phyloP scores from a whole-genome alignment of 352 stramenopile genomes.

The Globisporangium cystogenes region DNA sequence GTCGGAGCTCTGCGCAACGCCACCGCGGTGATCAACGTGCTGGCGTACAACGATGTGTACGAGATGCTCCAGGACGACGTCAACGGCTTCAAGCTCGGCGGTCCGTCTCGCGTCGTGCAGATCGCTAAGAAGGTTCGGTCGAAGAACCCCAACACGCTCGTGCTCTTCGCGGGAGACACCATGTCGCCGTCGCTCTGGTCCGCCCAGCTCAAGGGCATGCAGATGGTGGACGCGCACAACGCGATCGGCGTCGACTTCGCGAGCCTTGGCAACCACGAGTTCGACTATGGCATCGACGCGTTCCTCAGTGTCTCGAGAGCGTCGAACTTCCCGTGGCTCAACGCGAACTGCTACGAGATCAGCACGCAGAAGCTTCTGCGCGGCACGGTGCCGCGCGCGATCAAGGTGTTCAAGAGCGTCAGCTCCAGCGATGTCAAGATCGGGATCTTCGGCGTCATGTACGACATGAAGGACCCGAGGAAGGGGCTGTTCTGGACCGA shows the following conservation, averaged over 20 bases:
- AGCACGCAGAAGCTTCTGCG: conserved; percentile 45
- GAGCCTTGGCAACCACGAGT: conserved; percentile 74
- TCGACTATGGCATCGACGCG: conserved; percentile 71
- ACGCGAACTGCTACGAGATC: conserved; percentile 73
- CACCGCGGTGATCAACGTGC: conserved; percentile 48
- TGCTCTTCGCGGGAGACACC: conserved; percentile 75
- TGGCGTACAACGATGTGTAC: conserved; percentile 82
- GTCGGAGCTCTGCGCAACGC: conserved; percentile 26
- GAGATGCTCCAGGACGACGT: conserved; percentile 68
- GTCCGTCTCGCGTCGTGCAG: conserved; percentile 62
- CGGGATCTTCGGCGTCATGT: conserved; percentile 73
- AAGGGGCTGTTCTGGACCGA: conserved; percentile 66
- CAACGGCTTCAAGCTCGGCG: conserved; percentile 54
- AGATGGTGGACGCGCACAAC: conserved; percentile 77
- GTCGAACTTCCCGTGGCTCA: conserved; percentile 66
- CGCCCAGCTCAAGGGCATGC: conserved; percentile 68
- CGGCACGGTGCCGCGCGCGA: conserved; percentile 37
- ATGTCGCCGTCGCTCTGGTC: conserved; percentile 84
- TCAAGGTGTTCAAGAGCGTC: conserved; percentile 38
- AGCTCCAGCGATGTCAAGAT: conserved; percentile 44
- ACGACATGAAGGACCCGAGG: conserved; percentile 62
- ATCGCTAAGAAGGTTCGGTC: conserved; percentile 48
- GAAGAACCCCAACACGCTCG: conserved; percentile 58
- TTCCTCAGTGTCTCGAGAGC: conserved; percentile 59
- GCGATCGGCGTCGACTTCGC: conserved; percentile 69